Percentiles rank a stretch among this genome's conserved stretches.
Conservation (phyloP, 2,329 filamentous ascomycete species). For the Aurifilum marmelostoma region DNA sequence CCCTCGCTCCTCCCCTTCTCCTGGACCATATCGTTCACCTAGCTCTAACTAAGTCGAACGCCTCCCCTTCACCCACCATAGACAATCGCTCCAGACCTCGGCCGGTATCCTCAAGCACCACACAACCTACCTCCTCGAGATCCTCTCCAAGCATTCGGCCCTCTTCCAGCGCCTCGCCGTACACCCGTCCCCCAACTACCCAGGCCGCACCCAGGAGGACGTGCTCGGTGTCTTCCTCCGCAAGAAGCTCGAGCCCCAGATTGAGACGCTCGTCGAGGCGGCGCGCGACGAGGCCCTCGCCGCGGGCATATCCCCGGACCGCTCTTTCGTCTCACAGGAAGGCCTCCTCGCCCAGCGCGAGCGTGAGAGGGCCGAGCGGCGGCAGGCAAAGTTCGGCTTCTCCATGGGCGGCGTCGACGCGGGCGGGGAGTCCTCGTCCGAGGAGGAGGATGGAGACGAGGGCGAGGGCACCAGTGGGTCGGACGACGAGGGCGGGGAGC, state of each 20-base stretch:
- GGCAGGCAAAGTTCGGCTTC: conserved; percentile 44
- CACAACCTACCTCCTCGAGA: conserved; percentile 67
- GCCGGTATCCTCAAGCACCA: conserved; percentile 72
- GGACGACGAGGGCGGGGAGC: conserved; percentile 44
- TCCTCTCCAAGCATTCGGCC: conserved; percentile 66
- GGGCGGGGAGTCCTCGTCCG: conserved; percentile 29
- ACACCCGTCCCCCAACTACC: conserved; percentile 77
- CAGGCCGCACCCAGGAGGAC: conserved; percentile 67
- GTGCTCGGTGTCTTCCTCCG: conserved; percentile 72
- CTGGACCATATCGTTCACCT: background rate
- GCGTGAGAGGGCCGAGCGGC: conserved; percentile 21
- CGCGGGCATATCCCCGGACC: conserved; percentile 36
- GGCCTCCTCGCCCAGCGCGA: conserved; percentile 59
- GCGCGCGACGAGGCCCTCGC: conserved; percentile 54
- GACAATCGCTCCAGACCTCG: conserved; percentile 73
- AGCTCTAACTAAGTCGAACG: no score
- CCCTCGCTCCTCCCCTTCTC: background rate
- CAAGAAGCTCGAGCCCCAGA: conserved; percentile 80
- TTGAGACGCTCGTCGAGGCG: conserved; percentile 72
- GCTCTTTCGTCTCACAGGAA: conserved; percentile 39
- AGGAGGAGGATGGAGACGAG: conserved; percentile 41
- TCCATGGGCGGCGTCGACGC: conserved; percentile 31
- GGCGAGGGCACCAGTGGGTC: conserved; percentile 38
- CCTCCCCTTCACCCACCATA: conserved; percentile 37
- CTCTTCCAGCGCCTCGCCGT: conserved; percentile 72